Evolutionary conservation across 2,329 filamentous ascomycete species (phyloP).

Genomic region (Colletotrichum tropicale): DNA sequence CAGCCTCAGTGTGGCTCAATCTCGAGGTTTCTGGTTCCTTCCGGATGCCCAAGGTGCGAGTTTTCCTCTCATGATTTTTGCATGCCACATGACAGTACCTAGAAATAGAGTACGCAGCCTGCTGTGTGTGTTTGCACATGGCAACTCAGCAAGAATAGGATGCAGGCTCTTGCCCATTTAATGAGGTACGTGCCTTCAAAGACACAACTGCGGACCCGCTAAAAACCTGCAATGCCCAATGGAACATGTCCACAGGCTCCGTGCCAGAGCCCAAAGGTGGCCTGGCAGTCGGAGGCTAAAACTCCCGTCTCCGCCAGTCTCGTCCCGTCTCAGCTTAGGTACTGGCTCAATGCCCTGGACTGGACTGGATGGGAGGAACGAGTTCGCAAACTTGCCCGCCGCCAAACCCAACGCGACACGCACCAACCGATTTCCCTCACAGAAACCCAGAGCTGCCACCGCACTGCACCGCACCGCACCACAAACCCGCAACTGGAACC

Average conservation of each 20-base stretch:
- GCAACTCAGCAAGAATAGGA: background rate
- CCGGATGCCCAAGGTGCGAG: background rate
- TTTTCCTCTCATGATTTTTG: background rate
- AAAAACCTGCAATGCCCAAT: background rate
- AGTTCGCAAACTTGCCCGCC: slow-evolving; percentile 9
- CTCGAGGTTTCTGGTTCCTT: background rate
- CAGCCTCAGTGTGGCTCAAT: background rate
- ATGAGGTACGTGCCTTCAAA: background rate
- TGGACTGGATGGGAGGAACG: background rate
- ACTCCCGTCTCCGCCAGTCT: slow-evolving; percentile 18
- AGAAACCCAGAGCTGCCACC: background rate
- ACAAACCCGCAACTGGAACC: background rate
- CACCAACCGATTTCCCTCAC: background rate
- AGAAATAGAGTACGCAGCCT: background rate
- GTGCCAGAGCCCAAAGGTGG: background rate
- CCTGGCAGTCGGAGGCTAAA: slow-evolving; percentile 17
- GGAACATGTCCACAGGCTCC: background rate
- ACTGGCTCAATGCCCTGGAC: background rate
- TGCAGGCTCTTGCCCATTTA: background rate
- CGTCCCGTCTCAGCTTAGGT: slow-evolving; percentile 3
- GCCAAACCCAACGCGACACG: slow-evolving; percentile 11
- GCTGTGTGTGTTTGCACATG: background rate
- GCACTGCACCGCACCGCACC: background rate
- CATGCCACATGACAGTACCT: background rate
- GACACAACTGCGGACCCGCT: background rate